These are phyloP conservation scores for Aspergillus japonicus DNA, from an alignment of 2,329 filamentous ascomycete genomes.

Conservation along the genomic window DNA sequence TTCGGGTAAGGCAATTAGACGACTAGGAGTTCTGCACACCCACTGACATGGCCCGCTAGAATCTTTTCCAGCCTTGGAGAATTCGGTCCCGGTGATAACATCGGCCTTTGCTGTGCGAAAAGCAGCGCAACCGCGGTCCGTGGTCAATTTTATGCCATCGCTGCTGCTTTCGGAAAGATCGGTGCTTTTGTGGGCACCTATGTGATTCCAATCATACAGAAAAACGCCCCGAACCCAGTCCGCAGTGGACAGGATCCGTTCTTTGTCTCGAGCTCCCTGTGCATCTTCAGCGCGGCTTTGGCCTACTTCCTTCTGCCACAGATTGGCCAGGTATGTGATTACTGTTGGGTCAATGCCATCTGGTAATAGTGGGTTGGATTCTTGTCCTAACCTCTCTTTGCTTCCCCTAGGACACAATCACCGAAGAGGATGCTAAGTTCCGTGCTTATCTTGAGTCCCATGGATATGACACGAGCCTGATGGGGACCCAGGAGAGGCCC, in stretches of 20 bases:
- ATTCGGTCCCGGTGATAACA: conserved; percentile 86
- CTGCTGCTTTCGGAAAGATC: conserved; percentile 48
- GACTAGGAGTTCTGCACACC: not conserved
- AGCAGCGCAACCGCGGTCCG: conserved; percentile 88
- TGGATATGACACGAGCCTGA: conserved; percentile 69
- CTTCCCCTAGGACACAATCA: conserved; percentile 64
- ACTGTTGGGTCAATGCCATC: not conserved
- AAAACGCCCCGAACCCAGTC: conserved; percentile 54
- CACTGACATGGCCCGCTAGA: conserved; percentile 26
- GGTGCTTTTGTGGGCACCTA: conserved; percentile 81
- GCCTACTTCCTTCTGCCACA: conserved; percentile 69
- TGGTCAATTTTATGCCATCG: conserved; percentile 65
- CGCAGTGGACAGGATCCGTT: conserved; percentile 83
- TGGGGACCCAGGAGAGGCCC: conserved; percentile 42
- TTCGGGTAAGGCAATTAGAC: conserved; percentile 54
- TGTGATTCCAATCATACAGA: conserved; percentile 70
- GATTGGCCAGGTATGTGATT: conserved; percentile 55
- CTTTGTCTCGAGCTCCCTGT: conserved; percentile 74
- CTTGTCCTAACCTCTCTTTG: not conserved
- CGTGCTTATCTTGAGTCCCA: conserved; percentile 68
- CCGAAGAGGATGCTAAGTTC: conserved; percentile 72
- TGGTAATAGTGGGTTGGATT: not conserved
- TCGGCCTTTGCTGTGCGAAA: conserved; percentile 82
- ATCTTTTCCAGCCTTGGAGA: conserved; percentile 77
- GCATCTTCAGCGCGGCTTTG: conserved; percentile 68